These are phyloP conservation scores for Podospora comata DNA, from an alignment of 495 filamentous ascomycete genomes.

Conservation along the genomic window DNA sequence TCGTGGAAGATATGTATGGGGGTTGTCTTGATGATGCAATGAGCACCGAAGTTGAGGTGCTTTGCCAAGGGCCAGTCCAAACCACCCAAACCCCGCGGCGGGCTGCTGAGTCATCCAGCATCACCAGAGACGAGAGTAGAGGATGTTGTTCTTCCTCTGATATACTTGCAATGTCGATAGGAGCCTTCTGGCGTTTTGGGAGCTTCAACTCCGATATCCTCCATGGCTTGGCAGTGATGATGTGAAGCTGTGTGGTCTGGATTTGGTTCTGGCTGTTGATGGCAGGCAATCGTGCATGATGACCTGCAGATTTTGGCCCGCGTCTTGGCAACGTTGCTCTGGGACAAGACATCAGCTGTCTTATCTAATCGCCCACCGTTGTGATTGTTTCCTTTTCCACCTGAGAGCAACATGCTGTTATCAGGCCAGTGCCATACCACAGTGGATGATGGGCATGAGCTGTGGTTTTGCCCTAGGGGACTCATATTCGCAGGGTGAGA, in stretches of 20 bases:
- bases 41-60: constrained; percentile 18
- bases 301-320: constrained; percentile 10
- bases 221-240: not conserved
- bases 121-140: not conserved
- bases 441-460: too few species aligned
- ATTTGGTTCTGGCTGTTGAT: not conserved
- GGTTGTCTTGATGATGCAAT: constrained; percentile 26
- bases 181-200: not conserved
- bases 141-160: not conserved
- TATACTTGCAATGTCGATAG: not conserved
- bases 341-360: not conserved
- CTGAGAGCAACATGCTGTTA: not conserved
- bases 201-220: not conserved
- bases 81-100: constrained; percentile 22
- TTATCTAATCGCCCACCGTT: not conserved
- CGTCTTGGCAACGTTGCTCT: constrained; percentile 3
- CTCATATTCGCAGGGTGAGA: not conserved
- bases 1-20: constrained; percentile 9
- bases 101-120: not conserved
- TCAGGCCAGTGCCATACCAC: too few species aligned
- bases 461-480: too few species aligned
- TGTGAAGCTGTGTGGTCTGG: not conserved
- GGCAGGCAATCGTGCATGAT: constrained; percentile 8
- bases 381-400: too few species aligned
- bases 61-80: constrained; percentile 12